These are phyloP conservation scores for Chalara sp. DNA, from an alignment of 2,329 filamentous ascomycete species.

Conservation along the genomic window DNA sequence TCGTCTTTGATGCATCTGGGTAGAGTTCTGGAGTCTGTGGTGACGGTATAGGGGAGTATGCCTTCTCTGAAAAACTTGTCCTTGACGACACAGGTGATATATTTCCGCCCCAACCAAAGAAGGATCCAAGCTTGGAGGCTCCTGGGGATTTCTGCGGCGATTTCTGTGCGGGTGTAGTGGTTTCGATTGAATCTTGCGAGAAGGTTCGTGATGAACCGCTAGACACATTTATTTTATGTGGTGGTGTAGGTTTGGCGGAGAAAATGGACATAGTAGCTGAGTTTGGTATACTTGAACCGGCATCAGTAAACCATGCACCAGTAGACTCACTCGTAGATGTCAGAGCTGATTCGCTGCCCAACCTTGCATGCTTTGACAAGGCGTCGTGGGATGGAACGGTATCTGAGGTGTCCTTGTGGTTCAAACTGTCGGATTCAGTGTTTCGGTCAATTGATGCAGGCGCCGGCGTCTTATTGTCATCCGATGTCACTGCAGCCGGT, in stretches of 20 bases:
- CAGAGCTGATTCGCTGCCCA: constrained; percentile 22
- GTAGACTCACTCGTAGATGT: constrained; percentile 22
- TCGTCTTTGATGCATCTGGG: constrained; percentile 21
- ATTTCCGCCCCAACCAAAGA: constrained; percentile 59
- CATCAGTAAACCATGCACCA: constrained; percentile 23
- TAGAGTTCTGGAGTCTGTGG: constrained; percentile 30
- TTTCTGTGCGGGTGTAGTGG: constrained; percentile 21
- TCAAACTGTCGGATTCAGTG: too few species aligned
- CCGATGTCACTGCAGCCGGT: background rate
- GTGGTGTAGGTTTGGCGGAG: constrained; percentile 25
- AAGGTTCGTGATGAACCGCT: constrained; percentile 16
- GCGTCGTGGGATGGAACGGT: background rate
- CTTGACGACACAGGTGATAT: constrained; percentile 49
- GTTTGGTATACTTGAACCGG: constrained; percentile 17
- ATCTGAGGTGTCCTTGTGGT: background rate
- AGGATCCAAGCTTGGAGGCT: constrained; percentile 48
- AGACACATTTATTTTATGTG: constrained; percentile 20
- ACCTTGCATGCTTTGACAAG: constrained; percentile 21
- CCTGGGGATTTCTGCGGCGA: constrained; percentile 41
- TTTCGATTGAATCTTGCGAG: constrained; percentile 22
- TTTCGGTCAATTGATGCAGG: background rate
- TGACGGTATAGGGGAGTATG: constrained; percentile 51
- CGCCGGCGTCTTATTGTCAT: background rate
- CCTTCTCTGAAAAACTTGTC: constrained; percentile 53
- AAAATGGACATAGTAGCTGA: constrained; percentile 28